Conservation (phyloP, 441 rosid species). For the Syzygium syzygioides region DNA sequence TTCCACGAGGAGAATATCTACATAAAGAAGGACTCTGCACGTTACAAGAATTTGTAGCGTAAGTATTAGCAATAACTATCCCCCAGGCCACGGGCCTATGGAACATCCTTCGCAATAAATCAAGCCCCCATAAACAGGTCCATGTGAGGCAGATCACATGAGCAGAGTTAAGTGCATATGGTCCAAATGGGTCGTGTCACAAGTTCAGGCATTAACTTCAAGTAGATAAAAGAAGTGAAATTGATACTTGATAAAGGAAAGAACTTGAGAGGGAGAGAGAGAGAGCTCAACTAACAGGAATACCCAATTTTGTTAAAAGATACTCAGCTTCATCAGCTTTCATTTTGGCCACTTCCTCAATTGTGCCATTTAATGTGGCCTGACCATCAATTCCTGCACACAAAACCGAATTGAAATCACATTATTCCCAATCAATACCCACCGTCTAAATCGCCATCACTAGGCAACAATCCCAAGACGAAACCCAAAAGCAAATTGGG, state of each 20-base stretch:
- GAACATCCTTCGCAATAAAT: neutral
- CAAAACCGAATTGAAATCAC: neutral
- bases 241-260: neutral
- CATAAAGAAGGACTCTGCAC: constrained; percentile 72
- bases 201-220: neutral
- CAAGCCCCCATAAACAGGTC: neutral
- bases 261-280: neutral
- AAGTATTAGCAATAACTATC: neutral
- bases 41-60: neutral
- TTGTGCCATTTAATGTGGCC: constrained; percentile 64
- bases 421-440: neutral
- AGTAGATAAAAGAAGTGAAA: neutral
- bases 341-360: constrained; percentile 72
- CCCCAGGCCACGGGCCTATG: neutral
- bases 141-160: neutral
- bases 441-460: neutral
- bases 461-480: neutral
- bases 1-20: constrained; percentile 79
- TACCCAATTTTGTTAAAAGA: constrained; percentile 64
- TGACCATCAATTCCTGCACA: constrained; percentile 48
- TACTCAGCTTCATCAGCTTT: constrained; percentile 69
- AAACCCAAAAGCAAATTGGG: neutral
- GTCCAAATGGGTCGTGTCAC: neutral
- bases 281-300: constrained; percentile 38
- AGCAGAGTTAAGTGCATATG: neutral